phyloP scores from a whole-genome alignment of 169 alveolate genomes.

The Besnoitia besnoiti region DNA sequence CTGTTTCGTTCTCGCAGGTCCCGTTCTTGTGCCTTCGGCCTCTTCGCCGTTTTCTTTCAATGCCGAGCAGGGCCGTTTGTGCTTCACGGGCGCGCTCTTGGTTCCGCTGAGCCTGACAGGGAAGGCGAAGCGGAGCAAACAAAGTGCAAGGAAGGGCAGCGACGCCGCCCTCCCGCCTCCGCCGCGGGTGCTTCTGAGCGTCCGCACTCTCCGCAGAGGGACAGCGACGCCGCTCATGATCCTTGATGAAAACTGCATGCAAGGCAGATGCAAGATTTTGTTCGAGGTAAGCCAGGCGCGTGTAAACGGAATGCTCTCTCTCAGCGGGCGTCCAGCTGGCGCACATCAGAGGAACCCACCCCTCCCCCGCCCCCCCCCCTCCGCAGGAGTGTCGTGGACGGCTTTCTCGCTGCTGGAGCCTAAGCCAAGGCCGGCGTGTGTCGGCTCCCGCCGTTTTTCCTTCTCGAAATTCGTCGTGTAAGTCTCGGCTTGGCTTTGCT shows the following conservation, averaged over 20 bases:
- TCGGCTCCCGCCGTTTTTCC: no score
- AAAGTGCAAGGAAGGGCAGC: neutral
- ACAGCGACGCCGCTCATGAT: neutral
- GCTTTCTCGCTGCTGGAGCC: no score
- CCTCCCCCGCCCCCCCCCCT: no score
- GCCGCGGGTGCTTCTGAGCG: conserved; percentile 31
- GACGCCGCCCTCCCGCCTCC: neutral
- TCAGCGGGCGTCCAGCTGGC: no score
- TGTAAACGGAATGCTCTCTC: neutral
- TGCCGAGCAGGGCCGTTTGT: conserved; percentile 19
- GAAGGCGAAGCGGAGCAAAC: neutral
- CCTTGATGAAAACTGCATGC: neutral
- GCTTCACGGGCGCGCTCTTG: conserved; percentile 6
- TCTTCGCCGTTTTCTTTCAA: neutral
- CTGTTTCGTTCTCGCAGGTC: neutral
- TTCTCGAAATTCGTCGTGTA: no score
- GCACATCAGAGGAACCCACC: no score
- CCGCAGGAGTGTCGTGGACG: no score
- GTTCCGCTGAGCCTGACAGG: neutral
- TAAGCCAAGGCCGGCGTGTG: no score
- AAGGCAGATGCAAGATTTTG: neutral
- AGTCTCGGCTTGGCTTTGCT: neutral
- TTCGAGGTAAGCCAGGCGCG: neutral
- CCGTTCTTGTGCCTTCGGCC: neutral
- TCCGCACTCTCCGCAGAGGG: conserved; percentile 9